These are phyloP conservation scores for Elsinoe batatas DNA, from an alignment of 2,329 filamentous ascomycete genomes.

Conservation along the genomic window DNA sequence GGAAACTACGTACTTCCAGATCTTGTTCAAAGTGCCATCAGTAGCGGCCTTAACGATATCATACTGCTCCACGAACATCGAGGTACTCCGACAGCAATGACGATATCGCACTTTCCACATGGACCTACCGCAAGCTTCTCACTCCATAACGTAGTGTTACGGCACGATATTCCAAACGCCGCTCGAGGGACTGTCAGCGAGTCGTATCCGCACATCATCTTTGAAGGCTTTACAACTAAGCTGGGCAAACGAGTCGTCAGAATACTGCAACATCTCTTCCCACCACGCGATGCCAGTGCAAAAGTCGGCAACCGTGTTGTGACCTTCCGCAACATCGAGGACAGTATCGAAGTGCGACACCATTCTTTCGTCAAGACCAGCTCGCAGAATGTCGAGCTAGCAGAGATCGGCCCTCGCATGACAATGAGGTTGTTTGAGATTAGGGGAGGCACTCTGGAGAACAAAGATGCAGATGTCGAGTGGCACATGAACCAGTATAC, in stretches of 20 bases:
- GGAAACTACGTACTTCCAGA: slow-evolving; percentile 84
- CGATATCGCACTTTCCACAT: slow-evolving; percentile 77
- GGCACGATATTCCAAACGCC: slow-evolving; percentile 84
- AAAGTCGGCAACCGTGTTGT: slow-evolving; percentile 84
- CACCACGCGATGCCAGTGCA: slow-evolving; percentile 69
- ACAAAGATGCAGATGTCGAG: slow-evolving; percentile 89
- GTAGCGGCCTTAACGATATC: slow-evolving; percentile 72
- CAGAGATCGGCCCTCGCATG: slow-evolving; percentile 88
- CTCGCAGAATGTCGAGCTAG: slow-evolving; percentile 78
- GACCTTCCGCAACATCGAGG: slow-evolving; percentile 86
- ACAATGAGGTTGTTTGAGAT: slow-evolving; percentile 97
- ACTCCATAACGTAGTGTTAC: slow-evolving; percentile 82
- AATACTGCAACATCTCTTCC: slow-evolving; percentile 88
- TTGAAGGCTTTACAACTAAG: slow-evolving; percentile 79
- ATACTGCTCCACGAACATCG: slow-evolving; percentile 85
- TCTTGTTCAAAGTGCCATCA: slow-evolving; percentile 70
- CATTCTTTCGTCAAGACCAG: slow-evolving; percentile 91
- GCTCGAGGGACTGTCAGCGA: slow-evolving; percentile 83
- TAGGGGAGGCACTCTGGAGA: slow-evolving; percentile 79
- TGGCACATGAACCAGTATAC: slow-evolving; percentile 97
- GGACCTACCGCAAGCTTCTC: slow-evolving; percentile 82
- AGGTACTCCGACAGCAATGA: slow-evolving; percentile 82
- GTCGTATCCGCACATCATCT: slow-evolving; percentile 87
- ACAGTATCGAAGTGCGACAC: slow-evolving; percentile 79
- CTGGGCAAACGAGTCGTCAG: slow-evolving; percentile 77